These are phyloP conservation scores for Candida freyschussii DNA, from an alignment of 1,139 yeast genomes.

Conservation along the genomic window DNA sequence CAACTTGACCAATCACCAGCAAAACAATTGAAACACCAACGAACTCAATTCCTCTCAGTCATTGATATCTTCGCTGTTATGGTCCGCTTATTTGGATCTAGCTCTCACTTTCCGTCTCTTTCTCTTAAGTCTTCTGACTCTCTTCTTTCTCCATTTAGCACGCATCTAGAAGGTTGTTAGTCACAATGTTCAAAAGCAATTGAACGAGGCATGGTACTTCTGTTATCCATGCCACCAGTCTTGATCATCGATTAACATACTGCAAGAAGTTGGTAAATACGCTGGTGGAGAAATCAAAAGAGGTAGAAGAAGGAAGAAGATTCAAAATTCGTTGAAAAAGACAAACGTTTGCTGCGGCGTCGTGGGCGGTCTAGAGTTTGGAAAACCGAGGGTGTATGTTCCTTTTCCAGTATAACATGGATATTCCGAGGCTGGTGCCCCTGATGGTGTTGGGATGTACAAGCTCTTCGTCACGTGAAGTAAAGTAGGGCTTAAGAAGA, in stretches of 20 bases:
- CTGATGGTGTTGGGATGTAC: conserved; percentile 5
- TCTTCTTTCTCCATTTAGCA: conserved; percentile 98
- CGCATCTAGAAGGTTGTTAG: conserved; percentile 46
- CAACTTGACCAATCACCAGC: neutral
- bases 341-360: conserved; percentile 2
- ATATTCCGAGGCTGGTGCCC: no score
- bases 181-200: no score
- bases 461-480: conserved; percentile 4
- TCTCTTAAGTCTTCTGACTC: conserved; percentile 99
- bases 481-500: conserved; percentile 5
- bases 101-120: conserved; percentile 99
- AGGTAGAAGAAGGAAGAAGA: conserved; percentile 4
- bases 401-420: neutral
- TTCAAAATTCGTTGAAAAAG: conserved; percentile 15
- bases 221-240: neutral
- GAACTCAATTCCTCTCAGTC: conserved; percentile 1
- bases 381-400: conserved; percentile 3
- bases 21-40: conserved; percentile 1
- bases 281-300: conserved; percentile 10
- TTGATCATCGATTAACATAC: conserved; percentile 6
- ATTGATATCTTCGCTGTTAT: conserved; percentile 9
- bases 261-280: conserved; percentile 13
- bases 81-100: conserved; percentile 89
- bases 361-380: conserved; percentile 1
- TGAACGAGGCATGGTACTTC: neutral